Evolutionary conservation across 306 rosid species (phyloP).

Genomic region (Spatholobus suberectus): DNA sequence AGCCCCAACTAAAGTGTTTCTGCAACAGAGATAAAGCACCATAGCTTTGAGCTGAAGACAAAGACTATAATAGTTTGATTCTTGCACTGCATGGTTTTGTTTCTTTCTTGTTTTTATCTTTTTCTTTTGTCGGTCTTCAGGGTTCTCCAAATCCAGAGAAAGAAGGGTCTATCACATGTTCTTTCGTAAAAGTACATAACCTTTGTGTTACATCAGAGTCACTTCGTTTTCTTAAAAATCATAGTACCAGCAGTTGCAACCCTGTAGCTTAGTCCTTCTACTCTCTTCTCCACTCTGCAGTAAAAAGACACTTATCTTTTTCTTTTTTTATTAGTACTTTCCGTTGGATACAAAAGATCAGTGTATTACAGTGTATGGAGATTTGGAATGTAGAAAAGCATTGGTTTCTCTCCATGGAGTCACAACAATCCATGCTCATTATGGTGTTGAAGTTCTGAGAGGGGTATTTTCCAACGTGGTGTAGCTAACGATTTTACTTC

Average conservation of each 20-base stretch:
- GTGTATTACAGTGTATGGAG: constrained; percentile 3
- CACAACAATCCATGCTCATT: constrained; percentile 39
- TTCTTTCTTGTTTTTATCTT: constrained; percentile 36
- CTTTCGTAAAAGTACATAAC: constrained; percentile 36
- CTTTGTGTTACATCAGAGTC: constrained; percentile 14
- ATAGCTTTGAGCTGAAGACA: constrained; percentile 30
- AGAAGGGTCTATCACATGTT: constrained; percentile 55
- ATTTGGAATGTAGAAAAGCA: constrained; percentile 42
- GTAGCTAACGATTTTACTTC: constrained; percentile 25
- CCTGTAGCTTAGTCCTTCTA: constrained; percentile 19
- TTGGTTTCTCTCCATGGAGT: constrained; percentile 9
- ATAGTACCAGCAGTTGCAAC: neutral
- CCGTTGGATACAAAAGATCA: neutral
- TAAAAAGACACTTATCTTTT: neutral
- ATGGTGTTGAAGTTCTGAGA: constrained; percentile 44
- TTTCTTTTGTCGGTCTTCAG: constrained; percentile 41
- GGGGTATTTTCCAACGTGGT: constrained; percentile 32
- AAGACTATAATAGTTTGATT: constrained; percentile 43
- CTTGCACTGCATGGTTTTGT: constrained; percentile 42
- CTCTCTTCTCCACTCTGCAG: neutral
- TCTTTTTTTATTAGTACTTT: neutral
- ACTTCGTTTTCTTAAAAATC: constrained; percentile 28
- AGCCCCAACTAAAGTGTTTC: neutral
- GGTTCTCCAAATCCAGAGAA: constrained; percentile 49
- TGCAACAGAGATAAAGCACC: constrained; percentile 35